Base-by-base conservation (phyloP, 2,329 filamentous ascomycete species). In the Trichophyton rubrum region DNA sequence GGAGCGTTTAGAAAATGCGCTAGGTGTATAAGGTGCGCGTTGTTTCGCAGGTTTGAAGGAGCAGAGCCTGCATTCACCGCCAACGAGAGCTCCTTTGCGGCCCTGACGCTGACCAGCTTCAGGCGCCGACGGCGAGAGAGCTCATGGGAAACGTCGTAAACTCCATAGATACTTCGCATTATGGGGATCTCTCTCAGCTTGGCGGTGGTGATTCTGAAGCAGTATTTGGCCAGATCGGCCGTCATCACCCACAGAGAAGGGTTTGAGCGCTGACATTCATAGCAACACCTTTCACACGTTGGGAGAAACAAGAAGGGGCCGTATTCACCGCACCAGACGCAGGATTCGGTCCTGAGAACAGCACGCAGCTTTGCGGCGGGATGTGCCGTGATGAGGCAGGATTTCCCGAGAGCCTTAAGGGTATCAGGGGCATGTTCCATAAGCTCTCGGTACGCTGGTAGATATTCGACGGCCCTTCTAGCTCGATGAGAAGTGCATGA, bases 391-490 rank as follows among this genome's bases (percentile, higher is more conserved):
- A 71, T 59, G 11, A 71, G 60, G 5, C 33, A 58, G 47, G 69
- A 69, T 55, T 64, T 60, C 15, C 63, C 63, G 43, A 72, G 61
- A n/a, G 66, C 67, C 2, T 51, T 58, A 57, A 73, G 49, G n/a
- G 66, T 59, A 33, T 61, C 60, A n/a, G 68, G 70, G 3, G 69
- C 71, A 59, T 72, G 80, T 64, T 77, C 76, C 40, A 76, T 73
- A 40, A 73, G 67, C 38, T 75, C 72, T 72, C 73, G 78, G 33
- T 74, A 71, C n/a, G 74, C 66, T 1, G 72, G 67, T 5, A 73
- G 67, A 11, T 62, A 60, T 35, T 70, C 66, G 13, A 72, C 63
- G 0, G 69, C 55, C 22, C 60, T 61, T 35, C 68, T 70, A 7
- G 66, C 69, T 49, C 65, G 58, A 20, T 65, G 20, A 17, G 66